Evolutionary conservation across 805 yeast genomes (phyloP), one percentile per base, ranked within the genome.

Genomic region (Zygosaccharomyces bailii): DNA sequence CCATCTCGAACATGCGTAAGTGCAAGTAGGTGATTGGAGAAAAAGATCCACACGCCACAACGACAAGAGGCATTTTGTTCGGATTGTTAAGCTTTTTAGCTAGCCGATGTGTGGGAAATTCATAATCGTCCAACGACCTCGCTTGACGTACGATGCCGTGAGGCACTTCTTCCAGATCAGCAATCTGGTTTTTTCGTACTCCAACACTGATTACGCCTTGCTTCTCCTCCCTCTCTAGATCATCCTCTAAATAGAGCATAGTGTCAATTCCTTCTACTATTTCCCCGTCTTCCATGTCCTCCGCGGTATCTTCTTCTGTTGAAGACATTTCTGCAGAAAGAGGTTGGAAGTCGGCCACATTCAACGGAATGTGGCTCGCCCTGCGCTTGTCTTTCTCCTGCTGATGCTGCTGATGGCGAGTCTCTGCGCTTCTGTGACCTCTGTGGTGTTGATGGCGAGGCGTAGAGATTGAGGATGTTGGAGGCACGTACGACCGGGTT

Each of bases 1-100:
- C 99, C 99, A 93, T 93, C 68, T 93, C 99, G 65, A 93, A 93
- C 98, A 93, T 93, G 46, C 99, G 76, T 59, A 93, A 71, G 67
- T 93, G 99, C 45, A 93, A 71, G 66, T 93, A 93, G 0, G 99
- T 93, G 43, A 93, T 82, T 25, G 99, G 99, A 2, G 96, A 86
- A 60, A 91, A 93, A 2, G 96, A 88, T 6, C 99, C 99, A 68
- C 99, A 93, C 1, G 98, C 97, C 20, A 93, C 98, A 42, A 93
- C 78, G 9, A 93, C 97, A 52, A 93, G 72, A 1, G 99, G 99
- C 53, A 80, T 75, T 67, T 91, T 91, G 50, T 82, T 71, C 44
- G 84, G 79, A 57, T 88, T 93, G 45, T 77, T 68, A 57, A 90
- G 66, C 43, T 75, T 74, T 18, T 80, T 78, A 23, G 86, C 83